phyloP scores from a whole-genome alignment of 2,329 filamentous ascomycete genomes.

The Phialophora verrucosa region DNA sequence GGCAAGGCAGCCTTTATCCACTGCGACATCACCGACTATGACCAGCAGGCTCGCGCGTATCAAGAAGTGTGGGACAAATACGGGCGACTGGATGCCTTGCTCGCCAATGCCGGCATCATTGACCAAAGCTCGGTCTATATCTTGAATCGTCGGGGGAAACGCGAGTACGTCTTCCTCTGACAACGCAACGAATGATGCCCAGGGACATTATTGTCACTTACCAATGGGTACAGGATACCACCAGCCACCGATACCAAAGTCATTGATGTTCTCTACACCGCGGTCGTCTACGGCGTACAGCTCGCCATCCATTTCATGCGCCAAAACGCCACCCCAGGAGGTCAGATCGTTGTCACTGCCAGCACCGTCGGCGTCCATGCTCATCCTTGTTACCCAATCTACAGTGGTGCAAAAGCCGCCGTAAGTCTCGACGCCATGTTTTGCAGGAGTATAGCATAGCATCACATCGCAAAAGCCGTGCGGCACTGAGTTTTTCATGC shows the following conservation, averaged over 20 bases:
- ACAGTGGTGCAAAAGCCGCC: slow-evolving; percentile 59
- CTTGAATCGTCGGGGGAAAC: slow-evolving; percentile 44
- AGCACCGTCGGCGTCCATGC: slow-evolving; percentile 54
- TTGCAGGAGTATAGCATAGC: no score
- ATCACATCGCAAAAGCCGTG: no score
- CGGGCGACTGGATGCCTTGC: slow-evolving; percentile 56
- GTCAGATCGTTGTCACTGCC: background rate
- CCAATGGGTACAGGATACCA: no score
- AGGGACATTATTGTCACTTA: no score
- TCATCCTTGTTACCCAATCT: slow-evolving; percentile 54
- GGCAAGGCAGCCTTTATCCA: slow-evolving; percentile 46
- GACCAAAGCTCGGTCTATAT: slow-evolving; percentile 56
- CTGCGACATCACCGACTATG: slow-evolving; percentile 55
- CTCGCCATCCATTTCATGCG: no score
- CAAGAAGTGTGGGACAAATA: slow-evolving; percentile 51
- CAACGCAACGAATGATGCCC: no score
- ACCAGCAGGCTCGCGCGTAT: slow-evolving; percentile 54
- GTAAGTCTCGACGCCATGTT: slow-evolving; percentile 38
- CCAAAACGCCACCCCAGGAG: no score
- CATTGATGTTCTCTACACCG: no score
- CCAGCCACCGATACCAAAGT: no score
- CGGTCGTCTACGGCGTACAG: no score
- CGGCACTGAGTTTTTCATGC: no score
- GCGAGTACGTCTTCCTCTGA: slow-evolving; percentile 1
- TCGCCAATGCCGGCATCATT: slow-evolving; percentile 60